Base-by-base conservation (phyloP, 345 rosid genomes). In the Aegle marmelos region DNA sequence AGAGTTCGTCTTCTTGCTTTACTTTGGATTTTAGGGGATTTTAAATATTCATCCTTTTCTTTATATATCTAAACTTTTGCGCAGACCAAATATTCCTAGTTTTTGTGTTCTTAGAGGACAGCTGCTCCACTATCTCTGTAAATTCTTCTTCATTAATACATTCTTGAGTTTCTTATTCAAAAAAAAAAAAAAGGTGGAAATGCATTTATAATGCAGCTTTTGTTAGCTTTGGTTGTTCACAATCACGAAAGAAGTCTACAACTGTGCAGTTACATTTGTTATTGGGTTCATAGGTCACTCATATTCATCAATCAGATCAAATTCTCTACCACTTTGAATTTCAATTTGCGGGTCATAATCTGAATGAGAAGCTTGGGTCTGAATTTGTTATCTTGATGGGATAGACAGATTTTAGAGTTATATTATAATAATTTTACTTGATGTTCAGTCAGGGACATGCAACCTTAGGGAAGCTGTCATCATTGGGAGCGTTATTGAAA, bases 391-490 rank as follows among this genome's bases (percentile, higher is more conserved):
- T 16, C 7, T 11, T 19, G 69, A 65, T 65, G 9, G 6, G 33
- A 48, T 45, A 45, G 58, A 25, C 22, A 4, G n/a, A 16, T 7
- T 59, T 53, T 73, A 7, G 30, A 78, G 48, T 22, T 27, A 13
- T 8, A 0, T 76, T 17, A 7, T 14, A 14, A 6, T 72, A 22
- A 4, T 28, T 62, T 17, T 54, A 31, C 60, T 28, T 76, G 60
- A 9, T 79, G 19, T 87, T 84, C 91, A 96, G 99, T 96, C 99
- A 1, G 93, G 99, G 58, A 94, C 98, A 27, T 94, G 98, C 88
- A 92, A 30, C 82, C 89, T 94, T 31, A 88, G 98, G 85, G 99
- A 97, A 88, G 99, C 98, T 84, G 97, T 90, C 34, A 91, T 97
- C 57, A 19, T 97, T 74, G 99, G 99, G 72, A 94, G 98, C 78